These are phyloP conservation scores for Neoascochyta sp. DNA, from an alignment of 2,329 filamentous ascomycete species.

Conservation along the genomic window DNA sequence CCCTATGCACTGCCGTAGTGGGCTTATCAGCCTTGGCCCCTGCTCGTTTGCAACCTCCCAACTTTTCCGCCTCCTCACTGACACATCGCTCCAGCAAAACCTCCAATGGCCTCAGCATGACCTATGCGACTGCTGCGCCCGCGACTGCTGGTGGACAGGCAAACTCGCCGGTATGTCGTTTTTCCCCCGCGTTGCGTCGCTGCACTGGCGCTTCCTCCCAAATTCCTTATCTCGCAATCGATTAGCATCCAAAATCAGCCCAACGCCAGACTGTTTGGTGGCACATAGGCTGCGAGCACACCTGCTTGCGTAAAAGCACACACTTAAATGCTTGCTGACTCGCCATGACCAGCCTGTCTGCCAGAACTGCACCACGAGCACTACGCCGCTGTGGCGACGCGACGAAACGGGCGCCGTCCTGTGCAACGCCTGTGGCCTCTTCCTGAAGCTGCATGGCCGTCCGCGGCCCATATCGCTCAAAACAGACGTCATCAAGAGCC, in stretches of 20 bases:
- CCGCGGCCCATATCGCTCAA: constrained; percentile 93
- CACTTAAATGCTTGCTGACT: too few relatives aligned
- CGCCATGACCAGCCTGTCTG: constrained; percentile 82
- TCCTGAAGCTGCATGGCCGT: constrained; percentile 92
- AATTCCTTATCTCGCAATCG: constrained; percentile 47
- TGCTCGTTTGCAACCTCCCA: constrained; percentile 35
- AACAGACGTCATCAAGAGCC: constrained; percentile 99
- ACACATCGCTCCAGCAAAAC: constrained; percentile 30
- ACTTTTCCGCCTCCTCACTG: constrained; percentile 25
- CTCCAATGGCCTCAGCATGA: constrained; percentile 53
- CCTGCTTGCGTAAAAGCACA: too few relatives aligned
- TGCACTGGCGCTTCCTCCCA: constrained; percentile 22
- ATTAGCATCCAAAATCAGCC: constrained; percentile 30
- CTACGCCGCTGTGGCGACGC: constrained; percentile 93
- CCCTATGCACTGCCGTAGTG: constrained; percentile 14
- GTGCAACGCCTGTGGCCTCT: constrained; percentile 97
- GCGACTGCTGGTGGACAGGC: constrained; percentile 63
- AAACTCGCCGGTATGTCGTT: constrained; percentile 52
- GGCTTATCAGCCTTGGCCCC: constrained; percentile 33
- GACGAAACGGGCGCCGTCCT: constrained; percentile 94
- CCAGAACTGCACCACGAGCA: constrained; percentile 93
- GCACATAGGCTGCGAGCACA: too few relatives aligned
- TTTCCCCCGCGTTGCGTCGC: constrained; percentile 33
- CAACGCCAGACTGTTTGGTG: too few relatives aligned
- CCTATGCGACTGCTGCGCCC: constrained; percentile 61